A percentile compares a stretch with the other conserved stretches of the same genome.
phyloP scores from a whole-genome alignment of 768 basidiomycete species.

The Amanita subjunquillea region DNA sequence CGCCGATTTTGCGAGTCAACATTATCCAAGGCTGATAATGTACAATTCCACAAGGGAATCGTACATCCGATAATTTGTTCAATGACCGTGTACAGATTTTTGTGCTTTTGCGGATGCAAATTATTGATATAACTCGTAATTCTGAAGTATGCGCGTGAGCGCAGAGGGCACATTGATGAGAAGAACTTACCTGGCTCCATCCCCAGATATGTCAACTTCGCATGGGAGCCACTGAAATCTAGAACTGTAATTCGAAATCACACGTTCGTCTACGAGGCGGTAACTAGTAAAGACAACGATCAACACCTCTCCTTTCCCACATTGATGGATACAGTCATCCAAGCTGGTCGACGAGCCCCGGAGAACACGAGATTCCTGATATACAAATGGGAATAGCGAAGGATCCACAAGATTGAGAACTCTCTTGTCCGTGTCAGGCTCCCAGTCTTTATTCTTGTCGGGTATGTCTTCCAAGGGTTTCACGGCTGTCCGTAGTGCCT shows the following conservation, averaged over 20 bases:
- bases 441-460: background rate
- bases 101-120: too few species aligned
- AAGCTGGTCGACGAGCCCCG: background rate
- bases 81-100: too few species aligned
- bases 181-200: too few species aligned
- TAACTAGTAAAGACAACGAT: too few species aligned
- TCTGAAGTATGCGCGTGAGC: too few species aligned
- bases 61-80: background rate
- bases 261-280: too few species aligned
- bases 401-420: constrained; percentile 2
- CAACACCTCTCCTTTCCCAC: background rate
- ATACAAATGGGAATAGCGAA: background rate
- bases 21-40: too few species aligned
- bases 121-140: too few species aligned
- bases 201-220: background rate
- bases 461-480: background rate
- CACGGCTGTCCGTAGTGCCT: too few species aligned
- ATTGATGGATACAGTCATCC: background rate
- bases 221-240: constrained; percentile 2
- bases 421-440: background rate
- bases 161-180: too few species aligned
- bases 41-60: background rate
- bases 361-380: background rate
- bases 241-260: background rate
- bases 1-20: too few species aligned